Conservation (phyloP, 2,329 filamentous ascomycete species). For the Decorospora gaudefroyi region DNA sequence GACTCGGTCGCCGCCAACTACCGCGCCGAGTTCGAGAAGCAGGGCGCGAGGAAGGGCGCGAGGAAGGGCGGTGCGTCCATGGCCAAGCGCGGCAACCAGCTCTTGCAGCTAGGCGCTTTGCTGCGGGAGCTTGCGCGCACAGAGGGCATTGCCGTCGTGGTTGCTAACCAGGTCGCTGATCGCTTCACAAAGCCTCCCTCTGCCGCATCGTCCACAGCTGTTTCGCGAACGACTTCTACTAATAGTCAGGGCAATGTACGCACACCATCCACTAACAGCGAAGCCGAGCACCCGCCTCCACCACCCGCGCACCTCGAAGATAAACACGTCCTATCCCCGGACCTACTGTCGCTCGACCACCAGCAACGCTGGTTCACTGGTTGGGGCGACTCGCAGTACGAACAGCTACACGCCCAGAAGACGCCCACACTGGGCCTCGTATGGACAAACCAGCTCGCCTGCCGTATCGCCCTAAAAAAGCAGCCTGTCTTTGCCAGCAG, state of each 20-base stretch:
- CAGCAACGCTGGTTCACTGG: conserved; percentile 95
- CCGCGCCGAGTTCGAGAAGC: conserved; percentile 80
- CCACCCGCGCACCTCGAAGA: conserved; percentile 21
- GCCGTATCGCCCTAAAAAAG: conserved; percentile 80
- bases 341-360: conserved; percentile 76
- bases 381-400: conserved; percentile 71
- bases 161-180: conserved; percentile 95
- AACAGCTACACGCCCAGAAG: conserved; percentile 59
- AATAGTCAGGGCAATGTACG: conserved; percentile 37
- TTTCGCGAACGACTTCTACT: conserved; percentile 34
- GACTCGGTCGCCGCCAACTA: conserved; percentile 97
- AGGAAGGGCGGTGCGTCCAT: conserved; percentile 61
- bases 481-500: conserved; percentile 56
- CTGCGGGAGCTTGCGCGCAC: conserved; percentile 75
- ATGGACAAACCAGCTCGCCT: conserved; percentile 87
- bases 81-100: conserved; percentile 74
- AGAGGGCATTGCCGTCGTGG: conserved; percentile 79
- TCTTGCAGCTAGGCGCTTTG: conserved; percentile 75
- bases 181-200: conserved; percentile 62
- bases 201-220: conserved; percentile 26
- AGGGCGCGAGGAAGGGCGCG: conserved; percentile 45
- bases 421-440: conserved; percentile 85
- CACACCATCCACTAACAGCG: conserved; percentile 37
- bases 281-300: conserved; percentile 22
- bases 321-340: conserved; percentile 48